A percentile compares a stretch with the other conserved stretches of the same genome.
These are phyloP conservation scores for Hirschioporus abietinus DNA, from an alignment of 768 basidiomycete genomes.

Conservation along the genomic window DNA sequence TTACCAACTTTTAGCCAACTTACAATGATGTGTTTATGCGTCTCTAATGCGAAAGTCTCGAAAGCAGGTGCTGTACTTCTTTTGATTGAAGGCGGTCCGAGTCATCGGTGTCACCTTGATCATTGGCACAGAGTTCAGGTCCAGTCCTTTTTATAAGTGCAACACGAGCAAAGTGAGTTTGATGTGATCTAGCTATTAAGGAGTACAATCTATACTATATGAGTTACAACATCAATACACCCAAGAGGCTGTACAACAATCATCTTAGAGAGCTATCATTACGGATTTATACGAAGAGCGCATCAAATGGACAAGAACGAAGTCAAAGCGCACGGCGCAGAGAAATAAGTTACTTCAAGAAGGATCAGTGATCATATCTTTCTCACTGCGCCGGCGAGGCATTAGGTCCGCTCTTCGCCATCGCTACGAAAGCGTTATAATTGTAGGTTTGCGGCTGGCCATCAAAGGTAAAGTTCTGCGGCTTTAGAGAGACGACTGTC, in stretches of 20 bases:
- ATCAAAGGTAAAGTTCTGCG: constrained; percentile 36
- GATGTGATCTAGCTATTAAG: not conserved
- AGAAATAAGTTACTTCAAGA: not conserved
- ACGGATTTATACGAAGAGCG: not conserved
- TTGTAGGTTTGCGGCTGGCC: constrained; percentile 41
- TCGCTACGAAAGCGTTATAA: constrained; percentile 57
- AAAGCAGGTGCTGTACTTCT: too few species aligned
- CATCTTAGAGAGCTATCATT: not conserved
- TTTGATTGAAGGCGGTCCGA: too few species aligned
- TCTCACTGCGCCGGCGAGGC: not conserved
- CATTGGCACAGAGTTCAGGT: too few species aligned
- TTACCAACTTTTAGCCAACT: too few species aligned
- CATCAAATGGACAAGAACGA: not conserved
- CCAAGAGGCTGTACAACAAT: not conserved
- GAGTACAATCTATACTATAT: not conserved
- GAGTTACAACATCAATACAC: not conserved
- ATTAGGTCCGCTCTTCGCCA: not conserved
- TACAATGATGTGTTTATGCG: too few species aligned
- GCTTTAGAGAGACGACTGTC: constrained; percentile 45
- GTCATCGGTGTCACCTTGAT: too few species aligned
- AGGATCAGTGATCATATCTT: not conserved
- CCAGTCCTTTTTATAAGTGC: too few species aligned
- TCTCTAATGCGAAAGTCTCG: too few species aligned
- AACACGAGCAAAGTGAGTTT: not conserved
- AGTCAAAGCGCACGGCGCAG: not conserved